Evolutionary conservation across 108 stramenopile genomes (phyloP), one percentile per base, ranked within the genome.

Genomic region (Pseudonitzschia multiseries): DNA sequence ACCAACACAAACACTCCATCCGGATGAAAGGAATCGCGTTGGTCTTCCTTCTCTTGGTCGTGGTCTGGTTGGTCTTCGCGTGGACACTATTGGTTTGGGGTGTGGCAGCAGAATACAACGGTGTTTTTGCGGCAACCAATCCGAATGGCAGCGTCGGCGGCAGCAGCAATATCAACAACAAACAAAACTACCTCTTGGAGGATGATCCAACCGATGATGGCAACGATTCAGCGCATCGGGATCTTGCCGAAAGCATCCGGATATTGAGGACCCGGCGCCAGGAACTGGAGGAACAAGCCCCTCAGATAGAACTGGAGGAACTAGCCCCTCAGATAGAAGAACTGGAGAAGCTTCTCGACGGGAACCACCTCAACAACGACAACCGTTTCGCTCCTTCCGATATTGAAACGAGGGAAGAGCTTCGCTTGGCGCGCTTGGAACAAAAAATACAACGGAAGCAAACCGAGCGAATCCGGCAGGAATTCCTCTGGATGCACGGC

Each of bases 361-460:
- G 4, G 13, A 26, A 27, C 57, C 14, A 27, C 27, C 14, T n/a
- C 57, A 1, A 54, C 8, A 59, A 59, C 0, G 24, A 59, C 29
- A 28, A 59, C 24, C 29, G 17, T 9, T 22, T 18, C 26, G 56
- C 42, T 42, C 56, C n/a, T n/a, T n/a, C n/a, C n/a, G n/a, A 54
- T 21, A 8, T 54, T 1, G n/a, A 54, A 24, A 53, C 22, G 52
- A n/a, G 8, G n/a, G 61, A 62, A 62, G 61, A 62, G 14, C 14
- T 62, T 62, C 61, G 61, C 32, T 17, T 62, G 36, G 3, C 10
- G 36, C 61, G 18, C 36, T 20, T 62, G 61, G 61, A 62, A 33
- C 17, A 62, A 40, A 62, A 62, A 33, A 33, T 62, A 62, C 36
- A 40, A 33, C 13, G 15, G 0, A 33, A 62, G 12, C 61, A 62